These are phyloP conservation scores for Colletotrichum tropicicola DNA, from an alignment of 2,329 filamentous ascomycete species.

Conservation along the genomic window DNA sequence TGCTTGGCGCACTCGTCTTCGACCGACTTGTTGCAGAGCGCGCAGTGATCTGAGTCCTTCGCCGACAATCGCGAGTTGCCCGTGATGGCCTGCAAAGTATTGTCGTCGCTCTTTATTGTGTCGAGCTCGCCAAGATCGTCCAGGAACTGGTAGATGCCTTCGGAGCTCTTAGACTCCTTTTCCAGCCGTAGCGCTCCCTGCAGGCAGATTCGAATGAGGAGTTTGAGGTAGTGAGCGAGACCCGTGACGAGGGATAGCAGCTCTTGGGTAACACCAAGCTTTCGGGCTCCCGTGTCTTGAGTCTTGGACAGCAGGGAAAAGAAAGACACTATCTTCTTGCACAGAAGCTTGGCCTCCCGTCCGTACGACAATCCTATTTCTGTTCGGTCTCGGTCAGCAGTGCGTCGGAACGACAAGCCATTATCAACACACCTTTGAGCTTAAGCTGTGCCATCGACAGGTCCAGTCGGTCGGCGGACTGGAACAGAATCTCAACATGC, in stretches of 20 bases:
- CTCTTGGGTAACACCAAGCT: slow-evolving; percentile 96
- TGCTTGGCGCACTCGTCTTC: slow-evolving; percentile 90
- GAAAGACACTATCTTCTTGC: slow-evolving; percentile 99
- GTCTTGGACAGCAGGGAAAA: slow-evolving; percentile 95
- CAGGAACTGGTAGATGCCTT: slow-evolving; percentile 84
- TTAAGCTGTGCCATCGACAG: slow-evolving; percentile 72
- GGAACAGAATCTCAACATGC: slow-evolving; percentile 93
- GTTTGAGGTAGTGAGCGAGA: slow-evolving; percentile 95
- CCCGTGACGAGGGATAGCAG: slow-evolving; percentile 97
- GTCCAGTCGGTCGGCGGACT: slow-evolving; percentile 87
- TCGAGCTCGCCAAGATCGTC: slow-evolving; percentile 88
- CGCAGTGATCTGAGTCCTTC: slow-evolving; percentile 86
- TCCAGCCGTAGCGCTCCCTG: slow-evolving; percentile 93
- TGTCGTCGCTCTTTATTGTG: slow-evolving; percentile 75
- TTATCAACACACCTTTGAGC: slow-evolving; percentile 72
- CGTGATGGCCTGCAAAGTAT: slow-evolving; percentile 70
- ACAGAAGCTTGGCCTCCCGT: slow-evolving; percentile 97
- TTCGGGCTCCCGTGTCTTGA: slow-evolving; percentile 87
- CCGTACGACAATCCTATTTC: slow-evolving; percentile 83
- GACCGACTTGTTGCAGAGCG: slow-evolving; percentile 83
- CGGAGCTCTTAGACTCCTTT: slow-evolving; percentile 77
- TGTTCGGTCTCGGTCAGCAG: slow-evolving; percentile 3
- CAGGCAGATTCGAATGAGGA: slow-evolving; percentile 95
- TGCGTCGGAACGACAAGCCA: not conserved
- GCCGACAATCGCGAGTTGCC: slow-evolving; percentile 75